Conservation (phyloP, 805 yeast genomes). For the Wickerhamomyces hampshirensis region DNA sequence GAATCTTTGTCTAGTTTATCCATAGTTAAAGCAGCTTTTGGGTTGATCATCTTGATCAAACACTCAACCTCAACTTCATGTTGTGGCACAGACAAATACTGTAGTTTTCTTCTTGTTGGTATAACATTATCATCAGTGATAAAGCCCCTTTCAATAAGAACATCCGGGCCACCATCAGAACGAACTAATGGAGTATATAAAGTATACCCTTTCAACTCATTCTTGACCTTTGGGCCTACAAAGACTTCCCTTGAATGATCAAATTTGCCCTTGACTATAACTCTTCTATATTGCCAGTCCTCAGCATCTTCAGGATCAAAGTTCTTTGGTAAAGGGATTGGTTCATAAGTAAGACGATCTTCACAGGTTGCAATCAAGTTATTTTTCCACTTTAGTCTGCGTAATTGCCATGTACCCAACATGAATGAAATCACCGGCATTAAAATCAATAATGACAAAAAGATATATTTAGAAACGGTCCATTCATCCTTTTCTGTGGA, state of each 20-base stretch:
- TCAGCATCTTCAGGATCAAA: slow-evolving; percentile 59
- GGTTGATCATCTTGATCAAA: slow-evolving; percentile 63
- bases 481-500: slow-evolving; percentile 33
- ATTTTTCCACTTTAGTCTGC: slow-evolving; percentile 83
- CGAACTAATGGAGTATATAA: slow-evolving; percentile 80
- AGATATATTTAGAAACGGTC: slow-evolving; percentile 27
- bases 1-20: slow-evolving; percentile 65
- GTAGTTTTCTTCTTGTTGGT: slow-evolving; percentile 55
- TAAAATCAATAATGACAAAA: slow-evolving; percentile 41
- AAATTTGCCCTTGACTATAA: slow-evolving; percentile 70
- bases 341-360: slow-evolving; percentile 68
- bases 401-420: slow-evolving; percentile 90
- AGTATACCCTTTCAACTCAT: slow-evolving; percentile 71
- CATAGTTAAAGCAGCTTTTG: slow-evolving; percentile 60
- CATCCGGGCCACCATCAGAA: slow-evolving; percentile 66
- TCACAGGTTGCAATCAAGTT: slow-evolving; percentile 78
- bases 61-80: slow-evolving; percentile 65
- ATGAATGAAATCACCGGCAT: slow-evolving; percentile 87
- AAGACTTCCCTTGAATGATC: slow-evolving; percentile 83
- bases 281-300: slow-evolving; percentile 79
- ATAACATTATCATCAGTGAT: slow-evolving; percentile 58
- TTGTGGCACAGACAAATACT: slow-evolving; percentile 64
- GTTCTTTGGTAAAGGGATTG: slow-evolving; percentile 67
- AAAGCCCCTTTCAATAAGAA: slow-evolving; percentile 92
- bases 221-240: slow-evolving; percentile 82